Evolutionary conservation across 164 flowering plant genomes (phyloP).

Genomic region (grape (Vitis vinifera)): DNA sequence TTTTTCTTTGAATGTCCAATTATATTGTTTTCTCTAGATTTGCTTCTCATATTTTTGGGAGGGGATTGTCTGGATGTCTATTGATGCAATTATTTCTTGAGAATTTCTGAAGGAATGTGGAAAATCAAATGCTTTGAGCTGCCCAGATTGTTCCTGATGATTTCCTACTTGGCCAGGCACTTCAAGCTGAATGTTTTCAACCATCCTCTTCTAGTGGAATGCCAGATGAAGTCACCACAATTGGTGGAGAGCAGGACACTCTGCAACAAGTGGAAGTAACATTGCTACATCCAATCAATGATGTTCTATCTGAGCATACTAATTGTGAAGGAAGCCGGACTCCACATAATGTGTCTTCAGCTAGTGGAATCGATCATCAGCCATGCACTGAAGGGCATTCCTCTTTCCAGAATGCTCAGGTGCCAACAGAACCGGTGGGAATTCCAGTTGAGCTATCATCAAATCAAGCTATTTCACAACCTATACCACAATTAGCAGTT

Average conservation of each 20-base stretch:
- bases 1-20: background rate
- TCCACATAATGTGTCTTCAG: slow-evolving; percentile 3
- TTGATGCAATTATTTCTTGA: background rate
- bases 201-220: slow-evolving; percentile 10
- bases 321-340: slow-evolving; percentile 7
- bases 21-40: background rate
- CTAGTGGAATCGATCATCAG: background rate
- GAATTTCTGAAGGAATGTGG: background rate
- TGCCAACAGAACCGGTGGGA: too few species aligned
- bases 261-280: slow-evolving; percentile 5
- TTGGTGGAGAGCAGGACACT: slow-evolving; percentile 5
- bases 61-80: background rate
- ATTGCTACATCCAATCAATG: slow-evolving; percentile 1
- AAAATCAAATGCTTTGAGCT: background rate
- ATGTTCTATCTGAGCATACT: slow-evolving; percentile 3
- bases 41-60: background rate
- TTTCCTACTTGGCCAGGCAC: slow-evolving; percentile 17
- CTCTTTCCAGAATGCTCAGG: too few species aligned
- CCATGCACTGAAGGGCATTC: too few species aligned
- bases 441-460: too few species aligned
- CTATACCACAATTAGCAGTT: too few species aligned
- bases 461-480: too few species aligned
- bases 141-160: background rate
- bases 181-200: slow-evolving; percentile 8
- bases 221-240: slow-evolving; percentile 12